Conservation (phyloP, 306 rosid species). For the Abrus pulchellus region DNA sequence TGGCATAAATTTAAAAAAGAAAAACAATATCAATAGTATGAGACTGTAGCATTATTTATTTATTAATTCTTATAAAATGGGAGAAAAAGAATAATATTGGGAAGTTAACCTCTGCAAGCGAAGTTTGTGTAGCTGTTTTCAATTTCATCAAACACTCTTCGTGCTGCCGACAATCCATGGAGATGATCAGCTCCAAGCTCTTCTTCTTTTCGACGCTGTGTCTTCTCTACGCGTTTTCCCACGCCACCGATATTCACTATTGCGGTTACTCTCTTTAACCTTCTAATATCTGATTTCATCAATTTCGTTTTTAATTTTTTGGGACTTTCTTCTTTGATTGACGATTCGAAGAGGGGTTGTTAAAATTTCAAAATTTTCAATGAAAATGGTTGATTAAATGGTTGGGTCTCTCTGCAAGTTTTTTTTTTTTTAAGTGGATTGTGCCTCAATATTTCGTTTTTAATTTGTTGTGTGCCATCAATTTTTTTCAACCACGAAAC, state of each 20-base stretch:
- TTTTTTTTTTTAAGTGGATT: neutral
- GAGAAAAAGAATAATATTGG: neutral
- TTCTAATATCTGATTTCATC: neutral
- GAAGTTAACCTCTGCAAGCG: constrained; percentile 23
- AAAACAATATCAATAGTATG: no score
- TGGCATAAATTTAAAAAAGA: no score
- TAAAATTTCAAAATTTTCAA: constrained; percentile 4
- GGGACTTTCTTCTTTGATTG: neutral
- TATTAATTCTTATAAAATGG: constrained; percentile 13
- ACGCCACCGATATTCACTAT: constrained; percentile 54
- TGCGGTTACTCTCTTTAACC: constrained; percentile 46
- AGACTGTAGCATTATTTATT: neutral
- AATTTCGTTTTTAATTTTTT: neutral
- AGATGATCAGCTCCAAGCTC: constrained; percentile 46
- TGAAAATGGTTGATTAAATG: neutral
- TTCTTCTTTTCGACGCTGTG: constrained; percentile 49
- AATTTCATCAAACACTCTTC: neutral
- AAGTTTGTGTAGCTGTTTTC: neutral
- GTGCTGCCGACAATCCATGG: constrained; percentile 36
- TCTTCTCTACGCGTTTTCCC: constrained; percentile 52
- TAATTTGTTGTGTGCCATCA: neutral
- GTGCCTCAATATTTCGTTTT: neutral
- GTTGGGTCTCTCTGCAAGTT: neutral
- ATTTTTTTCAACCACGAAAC: neutral
- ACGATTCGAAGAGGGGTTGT: neutral